Conservation (phyloP, 805 yeast species). For the Metschnikowia rubicola region DNA sequence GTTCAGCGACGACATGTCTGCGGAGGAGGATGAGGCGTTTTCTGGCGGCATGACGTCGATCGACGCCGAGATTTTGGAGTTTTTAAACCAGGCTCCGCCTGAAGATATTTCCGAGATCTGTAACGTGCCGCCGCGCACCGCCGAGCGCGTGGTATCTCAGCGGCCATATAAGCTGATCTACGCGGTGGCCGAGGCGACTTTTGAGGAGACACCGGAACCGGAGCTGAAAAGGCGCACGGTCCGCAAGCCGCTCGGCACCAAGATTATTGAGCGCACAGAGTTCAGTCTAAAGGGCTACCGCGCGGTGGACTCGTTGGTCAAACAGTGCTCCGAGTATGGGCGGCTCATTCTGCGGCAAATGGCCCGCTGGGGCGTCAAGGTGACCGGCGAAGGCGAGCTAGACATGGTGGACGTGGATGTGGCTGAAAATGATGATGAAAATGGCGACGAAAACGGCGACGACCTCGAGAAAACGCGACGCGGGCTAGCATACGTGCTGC, state of each 20-base stretch:
- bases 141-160: constrained; percentile 55
- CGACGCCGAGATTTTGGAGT: constrained; percentile 66
- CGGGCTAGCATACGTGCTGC: constrained; percentile 49
- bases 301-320: constrained; percentile 91
- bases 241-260: constrained; percentile 61
- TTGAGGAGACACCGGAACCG: constrained; percentile 29
- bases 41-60: constrained; percentile 43
- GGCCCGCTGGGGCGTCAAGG: constrained; percentile 82
- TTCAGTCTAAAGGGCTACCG: constrained; percentile 79
- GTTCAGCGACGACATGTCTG: constrained; percentile 48
- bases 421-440: constrained; percentile 12
- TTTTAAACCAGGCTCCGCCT: constrained; percentile 72
- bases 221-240: constrained; percentile 36
- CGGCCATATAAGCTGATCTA: constrained; percentile 69
- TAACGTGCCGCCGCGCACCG: constrained; percentile 62
- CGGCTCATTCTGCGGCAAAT: constrained; percentile 66
- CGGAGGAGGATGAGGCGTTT: constrained; percentile 32
- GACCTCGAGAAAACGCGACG: constrained; percentile 27
- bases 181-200: constrained; percentile 55
- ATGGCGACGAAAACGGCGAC: constrained; percentile 29
- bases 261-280: constrained; percentile 66
- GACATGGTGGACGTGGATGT: constrained; percentile 50
- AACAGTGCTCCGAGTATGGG: constrained; percentile 78
- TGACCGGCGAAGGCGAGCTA: constrained; percentile 65
- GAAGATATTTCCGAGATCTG: constrained; percentile 81